Evolutionary conservation across 2,329 filamentous ascomycete species (phyloP).

Genomic region (Pyrenochaeta sp.): DNA sequence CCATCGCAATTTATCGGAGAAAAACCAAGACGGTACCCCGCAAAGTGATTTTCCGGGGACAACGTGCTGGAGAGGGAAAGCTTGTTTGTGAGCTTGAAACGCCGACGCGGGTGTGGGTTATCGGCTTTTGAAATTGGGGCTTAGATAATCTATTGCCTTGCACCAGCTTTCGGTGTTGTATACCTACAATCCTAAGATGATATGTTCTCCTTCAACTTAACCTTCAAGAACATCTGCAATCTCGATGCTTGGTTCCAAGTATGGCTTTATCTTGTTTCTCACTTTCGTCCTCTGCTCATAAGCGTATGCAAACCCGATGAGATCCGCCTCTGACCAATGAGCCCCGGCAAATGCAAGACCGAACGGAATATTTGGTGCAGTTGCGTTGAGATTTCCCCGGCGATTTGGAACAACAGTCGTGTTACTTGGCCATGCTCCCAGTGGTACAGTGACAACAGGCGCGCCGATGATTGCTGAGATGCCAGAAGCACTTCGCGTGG

Average conservation of each 20-base stretch:
- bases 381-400: slow-evolving; percentile 60
- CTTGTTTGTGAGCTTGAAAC: too few relatives aligned
- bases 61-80: background rate
- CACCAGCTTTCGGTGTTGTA: too few relatives aligned
- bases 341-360: slow-evolving; percentile 69
- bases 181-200: too few relatives aligned
- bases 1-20: slow-evolving; percentile 6
- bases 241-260: slow-evolving; percentile 59
- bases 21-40: slow-evolving; percentile 17
- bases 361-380: slow-evolving; percentile 65
- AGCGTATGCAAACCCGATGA: slow-evolving; percentile 72
- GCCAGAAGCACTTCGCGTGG: slow-evolving; percentile 57
- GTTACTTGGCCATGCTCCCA: slow-evolving; percentile 63
- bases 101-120: too few relatives aligned
- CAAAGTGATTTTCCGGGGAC: slow-evolving; percentile 11
- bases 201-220: background rate
- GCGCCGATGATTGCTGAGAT: slow-evolving; percentile 65
- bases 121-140: background rate
- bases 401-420: slow-evolving; percentile 56
- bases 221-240: slow-evolving; percentile 51
- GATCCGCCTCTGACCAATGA: slow-evolving; percentile 66
- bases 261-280: slow-evolving; percentile 57
- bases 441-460: slow-evolving; percentile 69
- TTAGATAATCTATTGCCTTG: too few relatives aligned
- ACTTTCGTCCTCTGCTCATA: slow-evolving; percentile 69